Conservation (phyloP, 805 yeast species). For the Starmera quercuum region DNA sequence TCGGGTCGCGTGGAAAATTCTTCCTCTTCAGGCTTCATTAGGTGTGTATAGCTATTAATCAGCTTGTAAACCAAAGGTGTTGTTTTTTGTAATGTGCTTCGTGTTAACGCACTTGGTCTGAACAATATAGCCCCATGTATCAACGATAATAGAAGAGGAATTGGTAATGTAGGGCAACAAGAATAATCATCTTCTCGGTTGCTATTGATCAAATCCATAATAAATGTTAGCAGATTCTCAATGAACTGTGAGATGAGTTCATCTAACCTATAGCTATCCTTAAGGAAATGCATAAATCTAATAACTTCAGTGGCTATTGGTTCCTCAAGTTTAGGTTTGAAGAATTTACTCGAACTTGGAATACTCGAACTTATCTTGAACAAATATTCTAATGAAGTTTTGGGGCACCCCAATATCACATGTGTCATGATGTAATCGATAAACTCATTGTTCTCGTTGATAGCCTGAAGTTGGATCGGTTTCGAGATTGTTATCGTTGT, state of each 20-base stretch:
- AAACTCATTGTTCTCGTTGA: slow-evolving; percentile 29
- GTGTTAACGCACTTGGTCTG: slow-evolving; percentile 53
- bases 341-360: slow-evolving; percentile 18
- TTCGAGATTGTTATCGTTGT: slow-evolving; percentile 2
- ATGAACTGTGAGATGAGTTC: slow-evolving; percentile 37
- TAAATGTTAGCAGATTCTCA: slow-evolving; percentile 23
- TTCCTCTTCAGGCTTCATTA: slow-evolving; percentile 15
- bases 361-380: slow-evolving; percentile 23
- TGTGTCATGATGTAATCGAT: slow-evolving; percentile 27
- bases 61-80: slow-evolving; percentile 17
- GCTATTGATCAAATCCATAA: slow-evolving; percentile 12
- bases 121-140: slow-evolving; percentile 48
- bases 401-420: slow-evolving; percentile 26
- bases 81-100: slow-evolving; percentile 24
- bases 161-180: slow-evolving; percentile 23
- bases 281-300: slow-evolving; percentile 34
- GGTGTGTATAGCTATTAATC: slow-evolving; percentile 9
- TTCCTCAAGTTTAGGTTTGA: slow-evolving; percentile 20
- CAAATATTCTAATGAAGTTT: slow-evolving; percentile 26
- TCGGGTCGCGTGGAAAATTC: slow-evolving; percentile 6
- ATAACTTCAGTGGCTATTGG: slow-evolving; percentile 29
- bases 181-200: background rate
- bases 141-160: slow-evolving; percentile 56
- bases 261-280: slow-evolving; percentile 40
- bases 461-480: background rate